Conservation (phyloP, 495 filamentous ascomycete species). For the Penicillium crystallinum region DNA sequence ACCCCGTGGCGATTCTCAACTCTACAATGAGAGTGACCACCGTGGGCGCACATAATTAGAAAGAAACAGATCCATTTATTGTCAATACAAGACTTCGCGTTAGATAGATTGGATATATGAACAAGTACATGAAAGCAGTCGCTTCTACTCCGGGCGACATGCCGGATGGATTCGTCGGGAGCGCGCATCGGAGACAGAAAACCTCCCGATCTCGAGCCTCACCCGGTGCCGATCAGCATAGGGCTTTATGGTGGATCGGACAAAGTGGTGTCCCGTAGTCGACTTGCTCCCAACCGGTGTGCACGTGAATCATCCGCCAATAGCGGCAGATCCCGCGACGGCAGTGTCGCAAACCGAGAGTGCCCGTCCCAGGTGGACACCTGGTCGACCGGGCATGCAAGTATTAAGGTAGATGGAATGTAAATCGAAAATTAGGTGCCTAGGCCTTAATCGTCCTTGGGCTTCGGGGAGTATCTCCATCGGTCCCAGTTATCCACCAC, state of each 20-base stretch:
- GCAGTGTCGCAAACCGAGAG: not conserved
- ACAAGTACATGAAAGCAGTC: conserved; percentile 1
- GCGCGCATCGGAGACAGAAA: not conserved
- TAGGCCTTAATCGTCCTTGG: conserved; percentile 1
- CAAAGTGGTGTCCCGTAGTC: too few species aligned
- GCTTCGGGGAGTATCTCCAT: conserved; percentile 7
- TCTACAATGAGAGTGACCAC: too few species aligned
- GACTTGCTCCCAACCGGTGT: not conserved
- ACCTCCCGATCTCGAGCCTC: not conserved
- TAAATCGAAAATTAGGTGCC: conserved; percentile 1
- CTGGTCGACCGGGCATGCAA: conserved; percentile 4
- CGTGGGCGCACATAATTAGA: too few species aligned
- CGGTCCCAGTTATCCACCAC: conserved; percentile 37
- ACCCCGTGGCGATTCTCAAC: too few species aligned
- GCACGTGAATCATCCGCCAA: not conserved
- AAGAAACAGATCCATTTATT: not conserved
- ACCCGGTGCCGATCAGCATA: not conserved
- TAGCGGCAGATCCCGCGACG: not conserved
- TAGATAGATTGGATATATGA: conserved; percentile 2
- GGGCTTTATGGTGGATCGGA: not conserved
- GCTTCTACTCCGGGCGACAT: conserved; percentile 5
- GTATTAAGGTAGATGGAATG: conserved; percentile 4
- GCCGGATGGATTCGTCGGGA: not conserved
- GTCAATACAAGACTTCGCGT: not conserved
- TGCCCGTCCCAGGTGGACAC: not conserved